Evolutionary conservation across 768 basidiomycete species (phyloP), one percentile per base, ranked within the genome.

Genomic region (Boletales sp.): DNA sequence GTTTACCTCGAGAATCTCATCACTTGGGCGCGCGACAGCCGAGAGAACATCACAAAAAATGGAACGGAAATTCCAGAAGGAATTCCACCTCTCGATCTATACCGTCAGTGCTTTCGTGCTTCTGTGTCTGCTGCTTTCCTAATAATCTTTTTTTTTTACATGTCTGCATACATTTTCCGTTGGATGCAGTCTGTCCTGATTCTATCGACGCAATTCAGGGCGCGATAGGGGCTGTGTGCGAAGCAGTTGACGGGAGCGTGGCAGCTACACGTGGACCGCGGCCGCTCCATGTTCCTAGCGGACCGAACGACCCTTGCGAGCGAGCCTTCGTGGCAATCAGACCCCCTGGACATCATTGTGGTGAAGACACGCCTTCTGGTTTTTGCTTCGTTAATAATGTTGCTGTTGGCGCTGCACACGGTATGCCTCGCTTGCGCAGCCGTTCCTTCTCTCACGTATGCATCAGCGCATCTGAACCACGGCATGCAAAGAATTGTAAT

Each of bases 321-420:
- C 58, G 70, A 8, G 90, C 88, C 0, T 97, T 97, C 65, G 91
- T 90, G 10, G 86, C 83, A 0, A 78, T 97, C 17, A 72, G 94
- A 43, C 94, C 94, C 0, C 94, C 94, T 0, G 94, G 95, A 2
- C 94, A 97, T 73, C 94, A 97, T 58, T 95, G 94, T 61, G 90
- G 90, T 2, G 92, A 94, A 67, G 82, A 93, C 51, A 81, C 81
- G 0, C 95, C 95, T 0, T 86, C 83, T 10, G 95, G 95, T 0
- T 98, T 97, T 65, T 97, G 95, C 67, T 97, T 94, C 58, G 79
- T 97, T 29, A 97, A 97, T 56, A 99, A 98, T 60, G 88, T 97
- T 0, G 85, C 86, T 0, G 78, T 97, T 4, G 94, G 78, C 0
- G 93, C 93, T 30, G 91, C 92, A 13, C 91, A 97, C 63, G 94